phyloP scores from a whole-genome alignment of 2,329 filamentous ascomycete species.

The Mariannaea elegans region DNA sequence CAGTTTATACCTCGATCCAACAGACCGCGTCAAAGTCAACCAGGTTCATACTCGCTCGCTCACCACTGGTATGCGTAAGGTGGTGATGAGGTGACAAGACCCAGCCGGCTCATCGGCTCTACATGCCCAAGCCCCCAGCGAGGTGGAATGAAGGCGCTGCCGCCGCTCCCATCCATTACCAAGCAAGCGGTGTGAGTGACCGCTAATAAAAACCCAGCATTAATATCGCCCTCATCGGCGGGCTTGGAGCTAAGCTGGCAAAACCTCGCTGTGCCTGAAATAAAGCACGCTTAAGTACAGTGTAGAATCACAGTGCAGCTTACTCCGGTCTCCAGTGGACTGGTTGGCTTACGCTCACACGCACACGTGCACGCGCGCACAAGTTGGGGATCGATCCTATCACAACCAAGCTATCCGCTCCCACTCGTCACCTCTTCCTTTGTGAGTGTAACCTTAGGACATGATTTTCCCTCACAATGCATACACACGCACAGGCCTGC shows the following conservation, averaged over 20 bases:
- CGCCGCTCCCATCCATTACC: not conserved
- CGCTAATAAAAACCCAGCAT: conserved; percentile 5
- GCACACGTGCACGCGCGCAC: conserved; percentile 10
- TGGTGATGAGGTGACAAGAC: not conserved
- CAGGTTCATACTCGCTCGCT: not conserved
- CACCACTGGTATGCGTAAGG: not conserved
- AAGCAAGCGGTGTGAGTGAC: conserved; percentile 2
- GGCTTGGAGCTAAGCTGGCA: conserved; percentile 7
- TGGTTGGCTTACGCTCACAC: conserved; percentile 2
- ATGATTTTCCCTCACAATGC: conserved; percentile 9
- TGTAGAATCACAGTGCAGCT: conserved; percentile 7
- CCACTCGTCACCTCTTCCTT: conserved; percentile 12
- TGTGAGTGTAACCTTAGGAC: conserved; percentile 5
- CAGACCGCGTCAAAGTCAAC: no score
- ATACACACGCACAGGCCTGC: conserved; percentile 12
- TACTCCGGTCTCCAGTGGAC: conserved; percentile 3
- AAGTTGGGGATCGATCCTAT: conserved; percentile 7
- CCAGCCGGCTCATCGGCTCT: not conserved
- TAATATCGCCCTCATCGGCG: not conserved
- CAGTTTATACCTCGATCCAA: not conserved
- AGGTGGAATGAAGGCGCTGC: conserved; percentile 2
- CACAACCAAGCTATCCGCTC: conserved; percentile 13
- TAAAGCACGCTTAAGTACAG: conserved; percentile 18
- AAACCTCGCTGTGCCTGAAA: conserved; percentile 13
- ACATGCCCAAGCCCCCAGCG: not conserved